phyloP scores from a whole-genome alignment of 495 filamentous ascomycete species.

The Margaritispora aquatica region DNA sequence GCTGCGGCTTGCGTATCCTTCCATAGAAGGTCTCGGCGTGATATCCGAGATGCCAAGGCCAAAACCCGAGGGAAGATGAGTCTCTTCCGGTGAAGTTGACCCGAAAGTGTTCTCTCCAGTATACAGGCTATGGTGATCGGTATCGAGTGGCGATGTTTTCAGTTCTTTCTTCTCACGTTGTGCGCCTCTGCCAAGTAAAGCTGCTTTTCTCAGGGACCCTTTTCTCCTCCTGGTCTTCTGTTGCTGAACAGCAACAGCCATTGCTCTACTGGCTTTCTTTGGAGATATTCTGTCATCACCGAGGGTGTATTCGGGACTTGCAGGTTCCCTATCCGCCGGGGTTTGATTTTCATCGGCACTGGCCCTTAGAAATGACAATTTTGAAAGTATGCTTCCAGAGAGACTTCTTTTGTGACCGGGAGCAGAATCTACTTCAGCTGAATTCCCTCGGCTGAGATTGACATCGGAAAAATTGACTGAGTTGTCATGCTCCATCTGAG shows the following conservation, averaged over 20 bases:
- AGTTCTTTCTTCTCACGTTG: constrained; percentile 48
- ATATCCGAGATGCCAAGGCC: constrained; percentile 45
- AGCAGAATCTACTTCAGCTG: constrained; percentile 7
- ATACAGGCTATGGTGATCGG: constrained; percentile 7
- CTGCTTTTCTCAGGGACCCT: constrained; percentile 74
- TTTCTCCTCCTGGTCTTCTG: constrained; percentile 69
- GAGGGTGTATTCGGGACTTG: constrained; percentile 20
- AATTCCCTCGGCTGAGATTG: constrained; percentile 1
- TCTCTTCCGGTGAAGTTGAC: constrained; percentile 17
- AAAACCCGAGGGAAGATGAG: constrained; percentile 20
- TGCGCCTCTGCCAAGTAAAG: constrained; percentile 63
- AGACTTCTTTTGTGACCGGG: constrained; percentile 54
- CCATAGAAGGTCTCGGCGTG: constrained; percentile 40
- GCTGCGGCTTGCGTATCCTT: constrained; percentile 28
- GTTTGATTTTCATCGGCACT: constrained; percentile 35
- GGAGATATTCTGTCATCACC: constrained; percentile 28
- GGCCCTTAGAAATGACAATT: constrained; percentile 56
- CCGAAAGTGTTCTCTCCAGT: constrained; percentile 20
- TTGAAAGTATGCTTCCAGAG: constrained; percentile 57
- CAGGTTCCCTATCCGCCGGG: constrained; percentile 36
- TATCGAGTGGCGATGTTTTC: constrained; percentile 41
- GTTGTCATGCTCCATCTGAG: neutral
- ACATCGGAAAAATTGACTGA: neutral
- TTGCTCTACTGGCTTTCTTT: constrained; percentile 42
- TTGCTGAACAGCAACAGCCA: constrained; percentile 51